These are phyloP conservation scores for Fusarium brevicatenulatum DNA, from an alignment of 2,329 filamentous ascomycete species.

Conservation along the genomic window DNA sequence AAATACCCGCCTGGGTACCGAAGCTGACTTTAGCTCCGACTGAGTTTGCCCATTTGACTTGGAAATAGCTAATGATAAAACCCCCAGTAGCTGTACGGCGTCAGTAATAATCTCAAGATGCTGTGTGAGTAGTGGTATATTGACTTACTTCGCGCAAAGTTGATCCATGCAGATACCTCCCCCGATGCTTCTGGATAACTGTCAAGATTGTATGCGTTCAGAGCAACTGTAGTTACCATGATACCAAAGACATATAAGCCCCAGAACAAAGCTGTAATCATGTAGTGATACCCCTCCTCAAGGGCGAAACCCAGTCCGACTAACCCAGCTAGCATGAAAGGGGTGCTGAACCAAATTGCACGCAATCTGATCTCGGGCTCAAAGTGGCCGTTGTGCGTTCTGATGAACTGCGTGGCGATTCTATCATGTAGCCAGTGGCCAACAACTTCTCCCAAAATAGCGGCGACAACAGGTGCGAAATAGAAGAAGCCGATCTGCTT, in stretches of 20 bases:
- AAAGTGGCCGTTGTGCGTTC: not conserved
- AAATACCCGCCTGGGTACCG: not conserved
- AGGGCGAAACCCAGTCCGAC: not conserved
- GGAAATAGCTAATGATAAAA: not conserved
- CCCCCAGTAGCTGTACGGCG: not conserved
- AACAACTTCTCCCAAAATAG: not conserved
- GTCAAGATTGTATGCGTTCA: not conserved
- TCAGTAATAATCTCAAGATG: fast-evolving
- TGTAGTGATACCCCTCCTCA: not conserved
- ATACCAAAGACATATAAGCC: not conserved
- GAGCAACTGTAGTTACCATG: not conserved
- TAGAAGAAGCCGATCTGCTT: not conserved
- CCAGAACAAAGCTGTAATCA: not conserved
- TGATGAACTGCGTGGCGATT: not conserved
- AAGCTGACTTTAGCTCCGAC: not conserved
- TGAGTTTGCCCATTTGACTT: not conserved
- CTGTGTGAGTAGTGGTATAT: fast-evolving
- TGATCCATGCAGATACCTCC: not conserved
- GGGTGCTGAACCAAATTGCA: not conserved
- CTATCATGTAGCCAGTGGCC: not conserved
- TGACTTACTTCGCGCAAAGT: not conserved
- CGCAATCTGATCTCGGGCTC: not conserved
- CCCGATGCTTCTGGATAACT: not conserved
- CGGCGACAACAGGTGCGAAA: not conserved
- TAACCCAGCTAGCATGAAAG: not conserved